phyloP scores from a whole-genome alignment of 305 asterid genomes.

The Petunia hybrid region DNA sequence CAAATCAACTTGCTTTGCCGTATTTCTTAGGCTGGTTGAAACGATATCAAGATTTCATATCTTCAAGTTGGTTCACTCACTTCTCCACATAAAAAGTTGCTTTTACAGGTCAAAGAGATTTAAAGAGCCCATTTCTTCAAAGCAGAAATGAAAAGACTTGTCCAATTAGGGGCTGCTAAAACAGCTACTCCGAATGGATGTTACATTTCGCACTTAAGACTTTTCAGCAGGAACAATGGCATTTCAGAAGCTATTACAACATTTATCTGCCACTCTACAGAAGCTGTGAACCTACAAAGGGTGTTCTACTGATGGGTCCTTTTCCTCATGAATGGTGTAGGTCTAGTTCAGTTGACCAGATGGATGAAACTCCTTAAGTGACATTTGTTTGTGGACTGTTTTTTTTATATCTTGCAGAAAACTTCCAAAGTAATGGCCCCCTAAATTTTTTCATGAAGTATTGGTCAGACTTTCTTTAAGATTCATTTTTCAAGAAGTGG shows the following conservation, averaged over 20 bases:
- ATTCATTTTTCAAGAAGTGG: background rate
- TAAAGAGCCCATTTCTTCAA: background rate
- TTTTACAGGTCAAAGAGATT: background rate
- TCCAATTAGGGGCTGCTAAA: background rate
- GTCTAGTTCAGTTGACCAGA: background rate
- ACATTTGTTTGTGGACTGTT: background rate
- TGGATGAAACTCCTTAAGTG: background rate
- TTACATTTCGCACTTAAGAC: background rate
- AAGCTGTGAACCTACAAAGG: background rate
- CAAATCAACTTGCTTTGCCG: background rate
- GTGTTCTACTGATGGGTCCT: background rate
- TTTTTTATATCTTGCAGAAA: conserved; percentile 24
- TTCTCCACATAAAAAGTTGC: background rate
- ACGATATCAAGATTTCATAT: background rate
- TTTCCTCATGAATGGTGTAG: conserved; percentile 13
- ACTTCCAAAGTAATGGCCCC: background rate
- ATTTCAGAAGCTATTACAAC: background rate
- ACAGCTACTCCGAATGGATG: background rate
- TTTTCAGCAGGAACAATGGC: background rate
- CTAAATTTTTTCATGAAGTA: background rate
- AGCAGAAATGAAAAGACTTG: conserved; percentile 1
- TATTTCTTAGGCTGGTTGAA: background rate
- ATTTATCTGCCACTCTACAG: conserved; percentile 13
- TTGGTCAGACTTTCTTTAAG: background rate
- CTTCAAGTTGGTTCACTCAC: background rate